Percentiles rank a stretch among this genome's conserved stretches.
Conservation (phyloP, 129 eudicot genomes). For the Helichrysum umbraculigerum region DNA sequence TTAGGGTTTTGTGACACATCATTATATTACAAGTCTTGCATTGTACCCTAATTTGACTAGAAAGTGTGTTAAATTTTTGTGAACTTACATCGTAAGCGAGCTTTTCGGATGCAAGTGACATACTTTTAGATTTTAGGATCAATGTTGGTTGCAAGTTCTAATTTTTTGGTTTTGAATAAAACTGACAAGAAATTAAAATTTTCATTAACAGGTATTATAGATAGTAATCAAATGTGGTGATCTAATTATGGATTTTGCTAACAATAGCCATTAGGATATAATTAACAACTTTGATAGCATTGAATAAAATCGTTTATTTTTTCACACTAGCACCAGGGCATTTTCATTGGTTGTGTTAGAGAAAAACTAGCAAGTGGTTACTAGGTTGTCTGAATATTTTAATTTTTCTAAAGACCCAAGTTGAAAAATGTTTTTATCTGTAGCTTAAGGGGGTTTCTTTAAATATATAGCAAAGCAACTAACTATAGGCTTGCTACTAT, state of each 20-base stretch:
- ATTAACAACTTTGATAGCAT: not conserved
- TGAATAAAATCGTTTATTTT: not conserved
- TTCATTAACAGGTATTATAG: not conserved
- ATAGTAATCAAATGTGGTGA: not conserved
- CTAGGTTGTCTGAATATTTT: not conserved
- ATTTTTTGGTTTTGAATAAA: not conserved
- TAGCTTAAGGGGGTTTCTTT: not conserved
- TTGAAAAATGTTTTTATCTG: not conserved
- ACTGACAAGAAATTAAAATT: not conserved
- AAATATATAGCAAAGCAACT: not conserved
- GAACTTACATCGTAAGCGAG: not conserved
- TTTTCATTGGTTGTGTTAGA: not conserved
- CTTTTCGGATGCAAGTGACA: constrained; percentile 8
- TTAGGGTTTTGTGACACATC: constrained; percentile 4
- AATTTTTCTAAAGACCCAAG: not conserved
- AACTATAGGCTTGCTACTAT: constrained; percentile 8
- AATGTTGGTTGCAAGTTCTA: not conserved
- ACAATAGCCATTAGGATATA: not conserved
- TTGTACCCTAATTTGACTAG: not conserved
- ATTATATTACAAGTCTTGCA: not conserved
- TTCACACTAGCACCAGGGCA: not conserved
- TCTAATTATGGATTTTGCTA: not conserved
- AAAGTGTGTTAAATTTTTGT: not conserved
- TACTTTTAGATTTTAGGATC: constrained; percentile 8
- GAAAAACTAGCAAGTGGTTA: not conserved